Evolutionary conservation across 73 alveolate genomes (phyloP), one percentile per base, ranked within the genome.

Genomic region (Paraurostyla sp.): DNA sequence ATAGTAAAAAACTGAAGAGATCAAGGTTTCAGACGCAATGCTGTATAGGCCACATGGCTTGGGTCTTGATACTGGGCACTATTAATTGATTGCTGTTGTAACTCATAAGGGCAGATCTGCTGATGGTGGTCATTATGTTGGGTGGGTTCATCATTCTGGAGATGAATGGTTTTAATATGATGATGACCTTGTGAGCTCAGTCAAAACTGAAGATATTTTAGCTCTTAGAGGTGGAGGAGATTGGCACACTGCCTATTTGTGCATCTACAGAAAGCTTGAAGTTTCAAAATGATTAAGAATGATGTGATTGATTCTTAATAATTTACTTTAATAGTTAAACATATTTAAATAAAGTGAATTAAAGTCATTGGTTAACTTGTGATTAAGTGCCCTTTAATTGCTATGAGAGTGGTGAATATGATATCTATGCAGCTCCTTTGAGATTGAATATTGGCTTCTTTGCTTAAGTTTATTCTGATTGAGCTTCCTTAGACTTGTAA

Each of bases 191-290:
- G 99, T 97, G 57, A 81, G 97, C 29, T 92, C 94, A 87, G 98
- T 93, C 54, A 89, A 95, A 75, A 96, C 98, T 27, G 98, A 97
- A 78, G 98, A 98, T 40, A 97, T 98, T 52, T 89, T 97, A 42
- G 97, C 95, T 49, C 93, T 98, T 13, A 98, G 94, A 94, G 99
- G 99, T 59, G 99, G 99, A 38, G 99, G 99, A 51, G 99, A 98
- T 95, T 97, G 99, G 99, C 99, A 98, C 92, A 98, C 96, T 98
- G 99, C 99, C 15, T 98, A 98, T 89, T 89, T 97, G 81, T 89
- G 97, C 82, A 75, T 97, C 89, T 98, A 97, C 93, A 96, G 98
- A 83, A 98, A 96, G 85, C 65, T 96, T 73, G 99, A 97, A 90
- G 96, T 97, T 58, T 63, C 71, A 40, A 85, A 43, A 43, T 75